Evolutionary conservation across 345 rosid genomes (phyloP), one percentile per base, ranked within the genome.

Genomic region (Euclidium syriacum): DNA sequence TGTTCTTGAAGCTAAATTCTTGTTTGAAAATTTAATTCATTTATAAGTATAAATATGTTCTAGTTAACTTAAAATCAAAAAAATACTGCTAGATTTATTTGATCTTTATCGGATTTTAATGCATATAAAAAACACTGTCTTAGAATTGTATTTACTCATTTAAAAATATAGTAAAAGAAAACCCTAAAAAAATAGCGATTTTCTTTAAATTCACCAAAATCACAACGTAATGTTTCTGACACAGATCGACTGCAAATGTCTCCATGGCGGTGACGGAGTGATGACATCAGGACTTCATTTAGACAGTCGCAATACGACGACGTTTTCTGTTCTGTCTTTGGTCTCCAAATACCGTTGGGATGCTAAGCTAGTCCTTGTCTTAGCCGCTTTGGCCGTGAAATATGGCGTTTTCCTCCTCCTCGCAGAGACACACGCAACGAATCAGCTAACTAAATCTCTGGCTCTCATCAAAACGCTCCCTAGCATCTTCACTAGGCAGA

Each of bases 341-440:
- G 68, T 91, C 33, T 62, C 85, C 10, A 62, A 60, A 58, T 88
- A 81, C 68, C 34, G 80, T 15, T 91, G 98, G 98, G 95, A 85
- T 48, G 83, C 86, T 63, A 91, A 88, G 77, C 58, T 88, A 67
- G 91, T 80, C 59, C 80, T 91, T 66, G 75, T 80, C 14, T 59
- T 91, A 50, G 80, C 96, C 4, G 91, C 96, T 44, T 85, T 91
- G 56, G 98, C 95, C 0, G 77, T 83, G 68, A 91, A 78, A 63
- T 91, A 85, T 58, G 96, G 96, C 6, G 90, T 81, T 67, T 85
- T 91, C 63, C 84, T 88, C 87, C 84, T 88, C 27, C 75, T 91
- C 3, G 83, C 83, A 0, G 91, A 88, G 75, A 81, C 77, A 35
- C 76, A 77, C 79, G 66, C 77, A 50, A 65, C 88, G 10, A 88